phyloP scores from a whole-genome alignment of 2,329 filamentous ascomycete genomes.

The Penicillium freii region DNA sequence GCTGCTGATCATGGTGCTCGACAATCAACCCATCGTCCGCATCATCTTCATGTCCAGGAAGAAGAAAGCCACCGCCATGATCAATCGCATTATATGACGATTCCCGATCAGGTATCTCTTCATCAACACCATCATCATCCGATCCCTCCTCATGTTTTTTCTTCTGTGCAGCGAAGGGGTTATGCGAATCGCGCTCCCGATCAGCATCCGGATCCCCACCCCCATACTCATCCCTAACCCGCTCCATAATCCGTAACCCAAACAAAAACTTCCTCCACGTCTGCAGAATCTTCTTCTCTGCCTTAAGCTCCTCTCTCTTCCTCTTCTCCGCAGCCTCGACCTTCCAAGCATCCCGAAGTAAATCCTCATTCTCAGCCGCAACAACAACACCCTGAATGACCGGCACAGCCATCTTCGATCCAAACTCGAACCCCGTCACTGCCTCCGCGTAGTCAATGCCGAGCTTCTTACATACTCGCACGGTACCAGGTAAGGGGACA shows the following conservation, averaged over 20 bases:
- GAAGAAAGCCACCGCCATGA: conserved; percentile 28
- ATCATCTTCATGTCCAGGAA: conserved; percentile 23
- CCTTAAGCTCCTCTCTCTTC: conserved; percentile 80
- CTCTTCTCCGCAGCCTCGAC: conserved; percentile 72
- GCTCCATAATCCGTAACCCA: conserved; percentile 76
- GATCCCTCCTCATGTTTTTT: conserved; percentile 5
- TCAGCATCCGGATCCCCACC: conserved; percentile 42
- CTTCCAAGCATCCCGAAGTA: conserved; percentile 74
- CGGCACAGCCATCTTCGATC: conserved; percentile 88
- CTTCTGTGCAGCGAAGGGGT: conserved; percentile 35
- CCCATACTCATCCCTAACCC: conserved; percentile 74
- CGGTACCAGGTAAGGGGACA: conserved; percentile 72
- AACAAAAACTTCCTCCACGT: conserved; percentile 86
- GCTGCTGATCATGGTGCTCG: conserved; percentile 22
- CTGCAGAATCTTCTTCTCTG: conserved; percentile 67
- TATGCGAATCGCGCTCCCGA: conserved; percentile 33
- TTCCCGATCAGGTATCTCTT: conserved; percentile 14
- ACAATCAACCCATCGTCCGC: conserved; percentile 31
- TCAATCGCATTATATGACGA: conserved; percentile 20
- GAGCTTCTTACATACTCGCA: conserved; percentile 77
- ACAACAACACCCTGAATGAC: conserved; percentile 88
- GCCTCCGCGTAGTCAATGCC: conserved; percentile 89
- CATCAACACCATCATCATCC: conserved; percentile 8
- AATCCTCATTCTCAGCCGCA: conserved; percentile 72
- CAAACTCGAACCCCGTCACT: conserved; percentile 95